phyloP scores from a whole-genome alignment of 441 rosid species.

The Gossypium trilobum region DNA sequence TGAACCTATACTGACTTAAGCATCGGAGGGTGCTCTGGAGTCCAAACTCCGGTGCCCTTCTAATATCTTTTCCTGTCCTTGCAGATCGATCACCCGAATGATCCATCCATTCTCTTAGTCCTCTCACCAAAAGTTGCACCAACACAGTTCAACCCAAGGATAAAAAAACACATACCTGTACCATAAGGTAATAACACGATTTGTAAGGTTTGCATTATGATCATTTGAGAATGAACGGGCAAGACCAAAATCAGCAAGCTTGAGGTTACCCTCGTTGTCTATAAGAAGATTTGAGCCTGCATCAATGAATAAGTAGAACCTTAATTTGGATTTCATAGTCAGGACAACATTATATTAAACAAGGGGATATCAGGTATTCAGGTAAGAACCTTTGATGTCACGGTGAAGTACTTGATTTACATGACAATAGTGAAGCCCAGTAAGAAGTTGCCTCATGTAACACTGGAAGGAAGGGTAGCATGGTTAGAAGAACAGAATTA shows the following conservation, averaged over 20 bases:
- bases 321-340: background rate
- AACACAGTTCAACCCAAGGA: background rate
- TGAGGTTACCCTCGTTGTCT: slow-evolving; percentile 87
- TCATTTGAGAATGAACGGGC: slow-evolving; percentile 74
- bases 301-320: slow-evolving; percentile 13
- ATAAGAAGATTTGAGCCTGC: slow-evolving; percentile 88
- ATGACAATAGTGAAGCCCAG: slow-evolving; percentile 92
- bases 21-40: too few relatives aligned
- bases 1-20: too few relatives aligned
- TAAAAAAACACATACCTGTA: slow-evolving; percentile 49
- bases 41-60: too few relatives aligned
- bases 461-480: slow-evolving; percentile 37
- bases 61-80: too few relatives aligned
- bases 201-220: slow-evolving; percentile 64
- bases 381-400: slow-evolving; percentile 67
- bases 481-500: background rate
- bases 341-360: background rate
- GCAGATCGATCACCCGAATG: too few relatives aligned
- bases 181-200: slow-evolving; percentile 90
- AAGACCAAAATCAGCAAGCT: slow-evolving; percentile 97
- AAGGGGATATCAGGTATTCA: background rate
- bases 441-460: slow-evolving; percentile 87
- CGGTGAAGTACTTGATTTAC: slow-evolving; percentile 90
- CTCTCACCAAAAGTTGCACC: too few relatives aligned
- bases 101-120: too few relatives aligned